Evolutionary conservation across 441 rosid genomes (phyloP).

Genomic region (Brassica hybrid): DNA sequence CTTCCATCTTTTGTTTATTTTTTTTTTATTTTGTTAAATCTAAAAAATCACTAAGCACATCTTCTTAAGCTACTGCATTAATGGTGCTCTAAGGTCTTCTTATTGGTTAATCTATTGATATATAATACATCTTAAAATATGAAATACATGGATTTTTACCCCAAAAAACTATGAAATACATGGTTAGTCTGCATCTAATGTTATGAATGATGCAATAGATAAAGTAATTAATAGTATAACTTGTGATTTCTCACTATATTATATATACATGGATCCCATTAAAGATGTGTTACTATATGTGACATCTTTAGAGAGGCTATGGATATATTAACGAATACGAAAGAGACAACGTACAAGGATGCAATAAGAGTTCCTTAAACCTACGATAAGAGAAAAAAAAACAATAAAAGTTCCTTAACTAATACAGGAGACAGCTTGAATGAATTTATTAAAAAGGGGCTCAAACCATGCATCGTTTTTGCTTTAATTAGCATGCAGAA

Average conservation of each 20-base stretch:
- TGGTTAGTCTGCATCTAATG: neutral
- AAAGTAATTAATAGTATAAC: neutral
- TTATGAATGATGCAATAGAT: neutral
- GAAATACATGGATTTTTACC: neutral
- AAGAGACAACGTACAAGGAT: slow-evolving; percentile 1
- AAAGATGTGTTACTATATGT: neutral
- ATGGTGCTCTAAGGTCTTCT: neutral
- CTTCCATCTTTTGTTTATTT: too few species aligned
- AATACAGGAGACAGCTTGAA: neutral
- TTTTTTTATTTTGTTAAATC: too few species aligned
- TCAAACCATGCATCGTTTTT: neutral
- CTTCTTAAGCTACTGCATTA: too few species aligned
- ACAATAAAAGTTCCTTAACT: neutral
- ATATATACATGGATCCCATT: neutral
- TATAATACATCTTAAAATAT: too few species aligned
- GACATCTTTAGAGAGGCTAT: neutral
- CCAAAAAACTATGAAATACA: neutral
- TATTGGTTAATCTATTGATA: neutral
- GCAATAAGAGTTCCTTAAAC: neutral
- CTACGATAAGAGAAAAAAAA: too few species aligned
- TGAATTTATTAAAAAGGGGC: neutral
- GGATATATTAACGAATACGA: neutral
- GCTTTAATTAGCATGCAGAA: neutral
- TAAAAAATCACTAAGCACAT: too few species aligned
- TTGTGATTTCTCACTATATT: too few species aligned